phyloP scores from a whole-genome alignment of 441 rosid genomes.

The Euphorbia schlechtendalii region DNA sequence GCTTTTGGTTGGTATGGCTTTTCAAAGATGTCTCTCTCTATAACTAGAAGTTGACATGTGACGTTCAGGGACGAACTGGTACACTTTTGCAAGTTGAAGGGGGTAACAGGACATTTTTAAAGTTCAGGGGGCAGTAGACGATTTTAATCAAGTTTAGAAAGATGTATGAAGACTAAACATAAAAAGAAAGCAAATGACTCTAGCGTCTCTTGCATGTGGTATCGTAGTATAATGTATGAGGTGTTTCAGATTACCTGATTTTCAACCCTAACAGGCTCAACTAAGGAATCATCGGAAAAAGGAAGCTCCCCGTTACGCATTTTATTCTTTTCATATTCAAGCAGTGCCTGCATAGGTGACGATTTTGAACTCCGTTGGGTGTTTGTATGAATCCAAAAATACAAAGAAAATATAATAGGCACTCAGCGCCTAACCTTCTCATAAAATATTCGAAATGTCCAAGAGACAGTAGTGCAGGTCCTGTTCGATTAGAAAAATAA shows the following conservation, averaged over 20 bases:
- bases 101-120: too few relatives aligned
- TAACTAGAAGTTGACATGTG: too few relatives aligned
- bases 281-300: conserved; percentile 30
- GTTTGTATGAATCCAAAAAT: not conserved
- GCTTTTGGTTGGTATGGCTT: too few relatives aligned
- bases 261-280: conserved; percentile 36
- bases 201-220: not conserved
- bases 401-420: too few relatives aligned
- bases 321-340: conserved; percentile 59
- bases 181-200: not conserved
- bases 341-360: conserved; percentile 41
- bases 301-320: conserved; percentile 43
- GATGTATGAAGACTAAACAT: too few relatives aligned
- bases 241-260: conserved; percentile 38
- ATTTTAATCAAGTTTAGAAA: too few relatives aligned
- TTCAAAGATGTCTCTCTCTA: too few relatives aligned
- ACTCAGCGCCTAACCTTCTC: conserved; percentile 48
- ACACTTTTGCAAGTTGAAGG: too few relatives aligned
- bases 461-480: conserved; percentile 72
- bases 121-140: too few relatives aligned
- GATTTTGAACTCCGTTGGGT: conserved; percentile 11
- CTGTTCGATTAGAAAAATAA: conserved; percentile 24
- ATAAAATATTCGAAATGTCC: conserved; percentile 68
- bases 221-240: not conserved
- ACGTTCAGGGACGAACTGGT: too few relatives aligned